A percentile compares a stretch with the other conserved stretches of the same genome.
phyloP scores from a whole-genome alignment of 2,329 filamentous ascomycete genomes.

The Paradendryphiella salina region DNA sequence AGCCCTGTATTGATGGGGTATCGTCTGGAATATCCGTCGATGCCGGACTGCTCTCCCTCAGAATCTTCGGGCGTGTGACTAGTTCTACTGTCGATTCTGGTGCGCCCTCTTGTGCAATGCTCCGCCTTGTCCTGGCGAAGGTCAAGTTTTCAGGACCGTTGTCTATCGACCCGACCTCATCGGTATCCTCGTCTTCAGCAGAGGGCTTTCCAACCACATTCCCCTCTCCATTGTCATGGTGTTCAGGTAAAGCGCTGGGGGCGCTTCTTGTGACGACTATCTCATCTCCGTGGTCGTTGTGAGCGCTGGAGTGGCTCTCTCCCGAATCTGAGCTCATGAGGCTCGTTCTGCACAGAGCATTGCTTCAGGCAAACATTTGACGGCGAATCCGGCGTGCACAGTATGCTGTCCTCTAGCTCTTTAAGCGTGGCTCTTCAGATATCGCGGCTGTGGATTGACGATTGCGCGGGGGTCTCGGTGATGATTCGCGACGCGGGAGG shows the following conservation, averaged over 20 bases:
- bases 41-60: slow-evolving; percentile 62
- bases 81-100: slow-evolving; percentile 30
- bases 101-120: slow-evolving; percentile 19
- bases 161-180: slow-evolving; percentile 31
- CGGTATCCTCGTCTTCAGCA: slow-evolving; percentile 23
- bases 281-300: slow-evolving; percentile 46
- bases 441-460: not conserved
- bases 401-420: slow-evolving; percentile 4
- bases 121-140: slow-evolving; percentile 37
- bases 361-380: slow-evolving; percentile 48
- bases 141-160: slow-evolving; percentile 34
- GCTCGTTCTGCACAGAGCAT: slow-evolving; percentile 57
- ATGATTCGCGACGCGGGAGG: slow-evolving; percentile 13
- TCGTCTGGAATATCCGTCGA: slow-evolving; percentile 80
- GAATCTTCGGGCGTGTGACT: slow-evolving; percentile 17
- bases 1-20: slow-evolving; percentile 76
- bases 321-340: slow-evolving; percentile 71
- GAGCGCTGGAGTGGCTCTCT: slow-evolving; percentile 64
- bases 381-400: not conserved
- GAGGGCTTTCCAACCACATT: slow-evolving; percentile 11
- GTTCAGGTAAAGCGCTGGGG: not conserved
- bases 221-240: slow-evolving; percentile 2
- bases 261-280: slow-evolving; percentile 48
- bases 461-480: slow-evolving; percentile 17
- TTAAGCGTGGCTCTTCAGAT: slow-evolving; percentile 4